Evolutionary conservation across 768 basidiomycete species (phyloP).

Genomic region (Sporobolomyces phaffii): DNA sequence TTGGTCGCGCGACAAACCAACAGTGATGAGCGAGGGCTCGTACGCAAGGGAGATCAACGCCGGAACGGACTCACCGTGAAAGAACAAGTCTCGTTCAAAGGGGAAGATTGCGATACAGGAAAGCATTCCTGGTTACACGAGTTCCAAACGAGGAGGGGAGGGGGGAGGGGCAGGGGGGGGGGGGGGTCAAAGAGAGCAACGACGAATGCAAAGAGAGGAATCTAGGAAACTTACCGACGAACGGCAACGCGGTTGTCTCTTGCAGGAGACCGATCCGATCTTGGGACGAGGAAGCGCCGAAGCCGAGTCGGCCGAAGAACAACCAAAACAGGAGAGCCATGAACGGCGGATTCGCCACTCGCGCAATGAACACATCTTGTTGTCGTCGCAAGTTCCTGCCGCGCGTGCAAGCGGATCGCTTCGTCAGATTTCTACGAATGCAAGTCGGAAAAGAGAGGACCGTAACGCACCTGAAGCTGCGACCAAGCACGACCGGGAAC

Average conservation of each 20-base stretch:
- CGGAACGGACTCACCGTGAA: slow-evolving; percentile 43
- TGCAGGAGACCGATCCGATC: slow-evolving; percentile 39
- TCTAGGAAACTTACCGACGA: slow-evolving; percentile 20
- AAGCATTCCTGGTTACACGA: too few relatives aligned
- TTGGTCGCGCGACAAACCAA: too few relatives aligned
- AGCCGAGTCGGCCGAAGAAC: slow-evolving; percentile 37
- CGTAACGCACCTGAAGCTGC: slow-evolving; percentile 34
- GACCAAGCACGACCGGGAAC: slow-evolving; percentile 35
- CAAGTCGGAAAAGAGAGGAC: too few relatives aligned
- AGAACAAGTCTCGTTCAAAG: slow-evolving; percentile 50
- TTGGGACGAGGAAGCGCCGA: slow-evolving; percentile 27
- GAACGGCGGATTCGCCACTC: slow-evolving; percentile 37
- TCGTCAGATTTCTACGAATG: too few relatives aligned
- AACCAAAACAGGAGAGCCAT: slow-evolving; percentile 39
- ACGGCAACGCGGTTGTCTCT: slow-evolving; percentile 35
- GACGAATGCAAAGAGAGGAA: too few relatives aligned
- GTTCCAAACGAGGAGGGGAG: too few relatives aligned
- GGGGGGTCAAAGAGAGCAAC: too few relatives aligned
- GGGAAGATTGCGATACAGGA: slow-evolving; percentile 50
- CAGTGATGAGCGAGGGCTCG: too few relatives aligned
- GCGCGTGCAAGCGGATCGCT: background rate
- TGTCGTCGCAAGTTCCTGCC: slow-evolving; percentile 38
- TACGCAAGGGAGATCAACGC: too few relatives aligned
- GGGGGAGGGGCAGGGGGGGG: too few relatives aligned
- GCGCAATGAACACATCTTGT: slow-evolving; percentile 36